Evolutionary conservation across 495 filamentous ascomycete genomes (phyloP).

Genomic region (Saxispiralis lemnorum): DNA sequence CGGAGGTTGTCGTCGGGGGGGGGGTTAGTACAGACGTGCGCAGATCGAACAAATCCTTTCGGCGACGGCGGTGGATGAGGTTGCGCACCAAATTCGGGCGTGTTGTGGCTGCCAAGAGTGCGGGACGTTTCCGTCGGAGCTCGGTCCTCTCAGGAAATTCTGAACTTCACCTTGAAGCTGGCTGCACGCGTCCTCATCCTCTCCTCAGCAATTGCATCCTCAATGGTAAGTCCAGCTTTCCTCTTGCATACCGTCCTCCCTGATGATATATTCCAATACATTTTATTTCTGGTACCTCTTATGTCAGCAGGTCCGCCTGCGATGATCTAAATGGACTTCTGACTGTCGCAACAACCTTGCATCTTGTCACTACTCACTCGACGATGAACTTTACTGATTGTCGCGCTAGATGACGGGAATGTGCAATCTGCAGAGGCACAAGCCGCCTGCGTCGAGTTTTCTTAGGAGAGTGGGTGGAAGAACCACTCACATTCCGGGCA

Average conservation of each 20-base stretch:
- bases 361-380: background rate
- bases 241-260: background rate
- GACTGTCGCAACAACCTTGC: constrained; percentile 5
- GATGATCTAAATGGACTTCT: constrained; percentile 29
- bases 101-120: background rate
- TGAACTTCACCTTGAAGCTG: no score
- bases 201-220: no score
- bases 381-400: no score
- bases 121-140: no score
- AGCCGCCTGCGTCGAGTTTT: no score
- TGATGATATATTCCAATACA: constrained; percentile 21
- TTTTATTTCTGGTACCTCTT: constrained; percentile 30
- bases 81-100: background rate
- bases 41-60: background rate
- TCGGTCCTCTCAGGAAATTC: no score
- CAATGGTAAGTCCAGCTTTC: background rate
- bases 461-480: no score
- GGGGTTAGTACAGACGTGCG: background rate
- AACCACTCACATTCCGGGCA: no score
- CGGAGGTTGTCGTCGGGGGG: constrained; percentile 1
- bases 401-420: no score
- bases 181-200: background rate
- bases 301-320: constrained; percentile 16
- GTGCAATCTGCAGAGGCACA: no score
- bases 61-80: background rate